Percentiles rank a stretch among this genome's conserved stretches.
Conservation (phyloP, 78 protist genomes). For the Chrysochromulina parva region DNA sequence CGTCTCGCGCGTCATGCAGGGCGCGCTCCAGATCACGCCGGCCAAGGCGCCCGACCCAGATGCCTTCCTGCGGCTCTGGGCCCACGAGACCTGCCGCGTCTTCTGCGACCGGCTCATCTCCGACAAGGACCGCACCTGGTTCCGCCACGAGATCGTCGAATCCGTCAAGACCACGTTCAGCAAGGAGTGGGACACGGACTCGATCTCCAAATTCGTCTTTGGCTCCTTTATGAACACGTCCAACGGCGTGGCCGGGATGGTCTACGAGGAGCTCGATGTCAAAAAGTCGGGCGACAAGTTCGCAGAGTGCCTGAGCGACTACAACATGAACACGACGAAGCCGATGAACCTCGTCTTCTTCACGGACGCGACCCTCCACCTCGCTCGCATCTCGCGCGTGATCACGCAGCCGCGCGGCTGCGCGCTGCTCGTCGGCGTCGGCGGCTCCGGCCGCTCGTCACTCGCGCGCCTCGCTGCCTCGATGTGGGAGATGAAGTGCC, state of each 20-base stretch:
- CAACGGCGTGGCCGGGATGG: not conserved
- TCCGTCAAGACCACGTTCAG: not conserved
- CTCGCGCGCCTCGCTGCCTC: conserved; percentile 57
- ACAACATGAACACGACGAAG: conserved; percentile 43
- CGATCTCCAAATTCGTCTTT: conserved; percentile 2
- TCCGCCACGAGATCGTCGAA: not conserved
- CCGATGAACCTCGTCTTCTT: conserved; percentile 76
- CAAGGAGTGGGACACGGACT: not conserved
- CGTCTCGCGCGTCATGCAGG: conserved; percentile 60
- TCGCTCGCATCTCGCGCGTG: conserved; percentile 60
- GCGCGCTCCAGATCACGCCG: conserved; percentile 60
- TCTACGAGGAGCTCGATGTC: not conserved
- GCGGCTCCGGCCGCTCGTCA: conserved; percentile 72
- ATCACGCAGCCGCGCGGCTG: conserved; percentile 72
- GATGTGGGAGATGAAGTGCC: conserved; percentile 26
- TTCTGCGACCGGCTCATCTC: conserved; percentile 63
- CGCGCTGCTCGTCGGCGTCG: conserved; percentile 77
- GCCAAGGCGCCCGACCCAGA: not conserved
- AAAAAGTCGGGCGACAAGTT: not conserved
- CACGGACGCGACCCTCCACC: conserved; percentile 66
- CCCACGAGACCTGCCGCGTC: conserved; percentile 52
- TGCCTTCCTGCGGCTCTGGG: conserved; percentile 58
- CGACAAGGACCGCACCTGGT: conserved; percentile 42
- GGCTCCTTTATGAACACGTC: conserved; percentile 50
- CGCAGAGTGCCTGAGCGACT: conserved; percentile 25